A percentile compares a stretch with the other conserved stretches of the same genome.
Evolutionary conservation across 2,329 filamentous ascomycete species (phyloP).

Genomic region (Apiospora rasikravindrae): DNA sequence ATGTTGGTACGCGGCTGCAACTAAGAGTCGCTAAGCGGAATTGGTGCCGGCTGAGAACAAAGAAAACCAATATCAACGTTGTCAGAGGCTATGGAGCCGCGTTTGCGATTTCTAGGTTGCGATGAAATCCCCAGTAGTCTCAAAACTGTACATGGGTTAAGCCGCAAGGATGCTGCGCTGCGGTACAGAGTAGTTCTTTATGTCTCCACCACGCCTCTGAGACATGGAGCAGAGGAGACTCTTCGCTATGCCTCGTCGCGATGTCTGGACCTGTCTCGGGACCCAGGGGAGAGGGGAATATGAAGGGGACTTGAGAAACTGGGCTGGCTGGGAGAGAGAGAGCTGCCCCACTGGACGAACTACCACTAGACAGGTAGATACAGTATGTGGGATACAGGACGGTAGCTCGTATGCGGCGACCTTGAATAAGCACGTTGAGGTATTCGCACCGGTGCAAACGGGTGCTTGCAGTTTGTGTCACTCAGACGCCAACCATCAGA

Average conservation of each 20-base stretch:
- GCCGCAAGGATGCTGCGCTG: constrained; percentile 27
- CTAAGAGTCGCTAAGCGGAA: constrained; percentile 29
- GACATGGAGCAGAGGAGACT: constrained; percentile 32
- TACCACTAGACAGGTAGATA: background rate
- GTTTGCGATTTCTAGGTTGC: constrained; percentile 24
- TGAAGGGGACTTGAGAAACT: constrained; percentile 21
- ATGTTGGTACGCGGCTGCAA: constrained; percentile 31
- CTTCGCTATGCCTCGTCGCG: constrained; percentile 27
- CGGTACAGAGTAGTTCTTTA: constrained; percentile 31
- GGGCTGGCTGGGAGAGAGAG: constrained; percentile 5
- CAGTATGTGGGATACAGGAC: constrained; percentile 5
- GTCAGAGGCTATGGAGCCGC: constrained; percentile 31
- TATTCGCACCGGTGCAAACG: constrained; percentile 4
- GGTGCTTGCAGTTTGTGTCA: constrained; percentile 16
- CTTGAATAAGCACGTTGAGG: constrained; percentile 6
- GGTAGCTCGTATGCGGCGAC: constrained; percentile 14
- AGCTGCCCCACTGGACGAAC: background rate
- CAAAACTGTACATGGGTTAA: constrained; percentile 30
- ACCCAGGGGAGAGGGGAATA: constrained; percentile 25
- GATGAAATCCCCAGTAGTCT: constrained; percentile 23
- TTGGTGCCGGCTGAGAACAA: constrained; percentile 34
- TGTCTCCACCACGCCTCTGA: constrained; percentile 31
- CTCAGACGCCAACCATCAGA: constrained; percentile 16
- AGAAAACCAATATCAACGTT: constrained; percentile 36
- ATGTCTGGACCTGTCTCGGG: constrained; percentile 29